phyloP scores from a whole-genome alignment of 768 basidiomycete species.

The Panellus pusillus region DNA sequence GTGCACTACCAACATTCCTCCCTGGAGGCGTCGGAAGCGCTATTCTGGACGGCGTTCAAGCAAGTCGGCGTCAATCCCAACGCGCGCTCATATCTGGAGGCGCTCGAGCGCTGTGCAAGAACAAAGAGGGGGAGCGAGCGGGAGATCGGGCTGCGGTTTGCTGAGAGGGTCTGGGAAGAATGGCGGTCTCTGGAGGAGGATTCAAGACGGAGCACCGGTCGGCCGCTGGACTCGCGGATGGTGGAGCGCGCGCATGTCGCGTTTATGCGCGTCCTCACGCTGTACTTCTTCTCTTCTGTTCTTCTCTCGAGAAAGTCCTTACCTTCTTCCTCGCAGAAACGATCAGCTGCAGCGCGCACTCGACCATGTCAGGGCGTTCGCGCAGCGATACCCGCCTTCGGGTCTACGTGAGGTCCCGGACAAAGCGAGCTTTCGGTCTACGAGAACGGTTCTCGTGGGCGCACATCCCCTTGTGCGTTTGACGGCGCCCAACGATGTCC shows the following conservation, averaged over 20 bases:
- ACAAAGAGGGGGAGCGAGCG: constrained; percentile 46
- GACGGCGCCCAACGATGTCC: constrained; percentile 53
- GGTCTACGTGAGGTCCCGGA: constrained; percentile 41
- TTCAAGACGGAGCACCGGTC: constrained; percentile 29
- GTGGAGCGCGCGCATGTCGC: constrained; percentile 71
- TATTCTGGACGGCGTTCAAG: constrained; percentile 54
- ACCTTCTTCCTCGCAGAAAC: constrained; percentile 35
- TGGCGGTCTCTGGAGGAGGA: constrained; percentile 60
- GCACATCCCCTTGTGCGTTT: constrained; percentile 71
- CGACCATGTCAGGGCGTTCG: constrained; percentile 60
- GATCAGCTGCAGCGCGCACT: constrained; percentile 54
- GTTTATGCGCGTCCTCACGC: constrained; percentile 61
- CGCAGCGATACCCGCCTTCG: constrained; percentile 60
- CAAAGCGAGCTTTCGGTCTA: constrained; percentile 55
- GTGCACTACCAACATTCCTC: constrained; percentile 61
- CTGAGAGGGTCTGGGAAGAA: constrained; percentile 62
- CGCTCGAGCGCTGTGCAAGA: constrained; percentile 64
- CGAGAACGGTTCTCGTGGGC: constrained; percentile 54
- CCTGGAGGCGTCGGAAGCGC: constrained; percentile 46
- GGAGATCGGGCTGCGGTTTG: constrained; percentile 49
- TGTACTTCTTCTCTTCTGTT: constrained; percentile 44
- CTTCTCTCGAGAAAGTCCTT: constrained; percentile 7
- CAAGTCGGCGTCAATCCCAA: constrained; percentile 44
- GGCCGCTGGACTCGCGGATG: constrained; percentile 41
- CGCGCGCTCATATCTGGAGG: constrained; percentile 59